Conservation (phyloP, 257 asterid species). For the Solanum gandarillasii region DNA sequence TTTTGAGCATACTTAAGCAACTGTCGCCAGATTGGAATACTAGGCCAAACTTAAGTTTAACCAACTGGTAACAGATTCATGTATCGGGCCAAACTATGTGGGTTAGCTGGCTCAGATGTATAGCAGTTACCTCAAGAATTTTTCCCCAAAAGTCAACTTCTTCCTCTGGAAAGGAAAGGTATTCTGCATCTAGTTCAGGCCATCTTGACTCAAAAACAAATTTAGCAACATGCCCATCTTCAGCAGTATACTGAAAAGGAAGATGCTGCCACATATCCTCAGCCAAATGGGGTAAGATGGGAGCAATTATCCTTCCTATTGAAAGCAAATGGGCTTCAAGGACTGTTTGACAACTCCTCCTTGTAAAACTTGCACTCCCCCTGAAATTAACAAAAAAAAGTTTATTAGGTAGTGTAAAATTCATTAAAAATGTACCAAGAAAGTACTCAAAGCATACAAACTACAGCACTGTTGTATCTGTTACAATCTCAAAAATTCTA, state of each 20-base stretch:
- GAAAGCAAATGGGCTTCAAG: slow-evolving; percentile 72
- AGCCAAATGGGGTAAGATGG: slow-evolving; percentile 91
- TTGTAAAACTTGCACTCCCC: slow-evolving; percentile 68
- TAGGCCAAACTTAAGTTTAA: not conserved
- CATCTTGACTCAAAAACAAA: slow-evolving; percentile 80
- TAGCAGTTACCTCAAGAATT: slow-evolving; percentile 70
- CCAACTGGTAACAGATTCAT: not conserved
- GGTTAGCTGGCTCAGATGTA: not conserved
- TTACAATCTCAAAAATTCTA: not conserved
- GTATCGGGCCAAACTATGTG: not conserved
- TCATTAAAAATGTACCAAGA: not conserved
- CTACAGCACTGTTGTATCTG: not conserved
- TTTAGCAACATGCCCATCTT: slow-evolving; percentile 46
- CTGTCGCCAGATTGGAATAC: not conserved
- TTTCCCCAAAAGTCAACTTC: slow-evolving; percentile 73
- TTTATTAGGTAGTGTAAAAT: not conserved
- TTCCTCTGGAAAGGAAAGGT: slow-evolving; percentile 51
- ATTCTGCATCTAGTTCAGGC: slow-evolving; percentile 50
- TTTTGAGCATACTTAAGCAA: not conserved
- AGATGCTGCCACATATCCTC: slow-evolving; percentile 98
- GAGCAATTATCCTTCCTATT: slow-evolving; percentile 67
- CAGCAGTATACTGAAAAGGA: slow-evolving; percentile 58
- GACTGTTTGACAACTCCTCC: slow-evolving; percentile 96
- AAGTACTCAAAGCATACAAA: not conserved
- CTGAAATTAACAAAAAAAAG: slow-evolving; percentile 14